A percentile compares a stretch with the other conserved stretches of the same genome.
phyloP scores from a whole-genome alignment of 2,329 filamentous ascomycete genomes.

The Aspergillus intermedius region DNA sequence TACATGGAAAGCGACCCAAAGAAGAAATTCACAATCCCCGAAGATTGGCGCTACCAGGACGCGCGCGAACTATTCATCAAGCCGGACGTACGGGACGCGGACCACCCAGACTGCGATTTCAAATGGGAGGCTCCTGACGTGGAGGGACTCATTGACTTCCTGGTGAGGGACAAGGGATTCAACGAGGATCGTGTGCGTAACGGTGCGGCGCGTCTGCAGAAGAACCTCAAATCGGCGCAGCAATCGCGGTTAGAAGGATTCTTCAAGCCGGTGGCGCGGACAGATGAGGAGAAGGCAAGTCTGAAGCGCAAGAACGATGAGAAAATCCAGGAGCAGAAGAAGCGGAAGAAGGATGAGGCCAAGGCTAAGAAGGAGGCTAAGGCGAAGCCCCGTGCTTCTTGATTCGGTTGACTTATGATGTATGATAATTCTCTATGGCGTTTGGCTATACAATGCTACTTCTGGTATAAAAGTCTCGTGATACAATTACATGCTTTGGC shows the following conservation, averaged over 20 bases:
- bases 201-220: constrained; percentile 70
- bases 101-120: constrained; percentile 85
- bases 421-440: not conserved
- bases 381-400: constrained; percentile 68
- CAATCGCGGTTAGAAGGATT: constrained; percentile 91
- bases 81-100: constrained; percentile 77
- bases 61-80: constrained; percentile 87
- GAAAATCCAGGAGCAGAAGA: constrained; percentile 87
- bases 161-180: constrained; percentile 94
- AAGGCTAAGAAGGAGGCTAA: constrained; percentile 93
- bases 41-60: constrained; percentile 95
- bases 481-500: no score
- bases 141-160: constrained; percentile 79
- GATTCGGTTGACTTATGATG: constrained; percentile 3
- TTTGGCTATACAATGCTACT: not conserved
- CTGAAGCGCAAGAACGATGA: constrained; percentile 92
- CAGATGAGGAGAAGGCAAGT: constrained; percentile 73
- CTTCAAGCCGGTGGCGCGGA: constrained; percentile 88
- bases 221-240: constrained; percentile 85
- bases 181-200: constrained; percentile 85
- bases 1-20: constrained; percentile 68
- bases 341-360: constrained; percentile 88
- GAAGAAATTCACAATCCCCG: constrained; percentile 75
- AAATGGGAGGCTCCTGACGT: constrained; percentile 95
- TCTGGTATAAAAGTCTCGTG: no score